Evolutionary conservation across 2,329 filamentous ascomycete genomes (phyloP).

Genomic region (Neopestalotiopsis sp.): DNA sequence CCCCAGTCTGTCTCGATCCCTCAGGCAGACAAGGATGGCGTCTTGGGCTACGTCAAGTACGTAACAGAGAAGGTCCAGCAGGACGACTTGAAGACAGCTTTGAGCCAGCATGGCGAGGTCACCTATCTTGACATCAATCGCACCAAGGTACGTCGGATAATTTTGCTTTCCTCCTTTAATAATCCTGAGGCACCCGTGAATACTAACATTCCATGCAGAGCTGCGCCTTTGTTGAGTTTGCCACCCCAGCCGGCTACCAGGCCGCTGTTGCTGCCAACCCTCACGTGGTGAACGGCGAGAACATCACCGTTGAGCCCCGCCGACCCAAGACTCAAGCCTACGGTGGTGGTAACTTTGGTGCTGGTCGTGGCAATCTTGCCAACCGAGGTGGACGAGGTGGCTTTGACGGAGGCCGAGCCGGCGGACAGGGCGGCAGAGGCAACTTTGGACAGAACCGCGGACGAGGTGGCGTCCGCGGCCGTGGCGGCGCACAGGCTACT

Average conservation of each 20-base stretch:
- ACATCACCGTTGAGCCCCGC: slow-evolving; percentile 87
- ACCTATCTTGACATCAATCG: slow-evolving; percentile 80
- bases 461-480: slow-evolving; percentile 70
- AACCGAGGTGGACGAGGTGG: slow-evolving; percentile 70
- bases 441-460: slow-evolving; percentile 73
- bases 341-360: slow-evolving; percentile 70
- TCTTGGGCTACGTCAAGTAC: slow-evolving; percentile 92
- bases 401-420: slow-evolving; percentile 63
- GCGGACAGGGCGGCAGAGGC: slow-evolving; percentile 69
- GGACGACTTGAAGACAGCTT: slow-evolving; percentile 70
- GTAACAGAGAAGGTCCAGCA: slow-evolving; percentile 87
- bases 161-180: neutral
- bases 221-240: slow-evolving; percentile 96
- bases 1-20: slow-evolving; percentile 68
- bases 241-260: slow-evolving; percentile 78
- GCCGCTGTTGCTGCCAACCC: slow-evolving; percentile 85
- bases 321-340: slow-evolving; percentile 76
- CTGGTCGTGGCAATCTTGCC: slow-evolving; percentile 64
- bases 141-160: slow-evolving; percentile 69
- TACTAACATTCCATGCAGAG: slow-evolving; percentile 63
- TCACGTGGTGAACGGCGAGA: slow-evolving; percentile 81
- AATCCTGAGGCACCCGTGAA: neutral
- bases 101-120: slow-evolving; percentile 76
- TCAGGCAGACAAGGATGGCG: slow-evolving; percentile 73
- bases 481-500: slow-evolving; percentile 63